Evolutionary conservation across 257 asterid genomes (phyloP).

Genomic region (Handroanthus guayacan): DNA sequence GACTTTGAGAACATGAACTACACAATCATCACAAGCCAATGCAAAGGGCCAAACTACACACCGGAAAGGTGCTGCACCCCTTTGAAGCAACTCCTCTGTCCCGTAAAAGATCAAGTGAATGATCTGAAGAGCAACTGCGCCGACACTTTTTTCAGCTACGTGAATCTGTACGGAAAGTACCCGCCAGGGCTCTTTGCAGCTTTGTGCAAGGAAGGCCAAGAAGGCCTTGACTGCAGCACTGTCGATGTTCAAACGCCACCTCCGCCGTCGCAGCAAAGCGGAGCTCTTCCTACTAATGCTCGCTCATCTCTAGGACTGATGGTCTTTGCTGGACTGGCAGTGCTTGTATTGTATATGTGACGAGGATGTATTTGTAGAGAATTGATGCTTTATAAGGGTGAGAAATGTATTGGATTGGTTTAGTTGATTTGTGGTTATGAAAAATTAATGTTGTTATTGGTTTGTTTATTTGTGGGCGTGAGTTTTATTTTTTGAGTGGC

Average conservation of each 20-base stretch:
- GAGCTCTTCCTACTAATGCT: constrained; percentile 3
- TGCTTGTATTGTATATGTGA: constrained; percentile 34
- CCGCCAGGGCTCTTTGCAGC: constrained; percentile 86
- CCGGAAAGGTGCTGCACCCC: constrained; percentile 65
- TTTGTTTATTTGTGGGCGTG: too few relatives aligned
- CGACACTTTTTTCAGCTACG: constrained; percentile 64
- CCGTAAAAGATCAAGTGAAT: constrained; percentile 55
- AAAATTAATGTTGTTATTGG: too few relatives aligned
- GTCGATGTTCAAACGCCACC: constrained; percentile 23
- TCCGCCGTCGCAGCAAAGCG: constrained; percentile 23
- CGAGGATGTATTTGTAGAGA: not conserved
- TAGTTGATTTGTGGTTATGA: too few relatives aligned
- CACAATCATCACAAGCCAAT: constrained; percentile 81
- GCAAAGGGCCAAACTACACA: constrained; percentile 87
- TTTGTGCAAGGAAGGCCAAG: constrained; percentile 60
- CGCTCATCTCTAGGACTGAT: constrained; percentile 24
- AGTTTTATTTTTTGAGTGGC: too few relatives aligned
- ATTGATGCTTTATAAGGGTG: too few relatives aligned
- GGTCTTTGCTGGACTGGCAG: constrained; percentile 28
- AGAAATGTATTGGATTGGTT: too few relatives aligned
- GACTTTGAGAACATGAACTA: constrained; percentile 77
- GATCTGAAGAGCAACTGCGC: constrained; percentile 68
- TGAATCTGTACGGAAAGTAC: constrained; percentile 76
- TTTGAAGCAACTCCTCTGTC: constrained; percentile 66
- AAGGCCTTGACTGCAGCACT: constrained; percentile 64